These are phyloP conservation scores for Lasiosphaeris hirsuta DNA, from an alignment of 495 filamentous ascomycete genomes.

Conservation along the genomic window DNA sequence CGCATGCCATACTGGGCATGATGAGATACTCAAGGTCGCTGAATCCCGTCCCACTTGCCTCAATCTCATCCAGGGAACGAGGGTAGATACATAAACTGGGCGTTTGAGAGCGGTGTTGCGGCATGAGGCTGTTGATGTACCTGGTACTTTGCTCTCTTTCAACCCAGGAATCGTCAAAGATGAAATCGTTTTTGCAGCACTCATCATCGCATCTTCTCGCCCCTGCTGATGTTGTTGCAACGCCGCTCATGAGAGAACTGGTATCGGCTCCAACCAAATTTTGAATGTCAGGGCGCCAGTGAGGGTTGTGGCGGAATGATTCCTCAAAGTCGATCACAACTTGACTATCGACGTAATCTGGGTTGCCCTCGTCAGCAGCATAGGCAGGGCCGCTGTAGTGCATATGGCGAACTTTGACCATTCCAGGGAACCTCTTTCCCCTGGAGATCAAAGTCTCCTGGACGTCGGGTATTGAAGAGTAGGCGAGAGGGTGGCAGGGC, in stretches of 20 bases:
- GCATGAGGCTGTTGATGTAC: slow-evolving; percentile 26
- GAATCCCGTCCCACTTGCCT: slow-evolving; percentile 9
- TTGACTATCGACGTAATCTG: slow-evolving; percentile 45
- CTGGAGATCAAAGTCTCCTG: slow-evolving; percentile 27
- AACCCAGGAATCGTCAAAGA: slow-evolving; percentile 29
- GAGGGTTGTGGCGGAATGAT: slow-evolving; percentile 22
- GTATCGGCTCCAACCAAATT: slow-evolving; percentile 6
- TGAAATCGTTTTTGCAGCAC: too few species aligned
- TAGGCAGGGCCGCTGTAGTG: slow-evolving; percentile 35
- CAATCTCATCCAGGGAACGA: slow-evolving; percentile 11
- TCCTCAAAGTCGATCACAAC: slow-evolving; percentile 43
- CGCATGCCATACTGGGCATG: slow-evolving; percentile 41
- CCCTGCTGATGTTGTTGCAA: slow-evolving; percentile 22
- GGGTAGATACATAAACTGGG: slow-evolving; percentile 21
- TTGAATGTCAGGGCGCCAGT: slow-evolving; percentile 13
- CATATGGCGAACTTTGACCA: slow-evolving; percentile 29
- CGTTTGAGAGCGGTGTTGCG: background rate
- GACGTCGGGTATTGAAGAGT: slow-evolving; percentile 6
- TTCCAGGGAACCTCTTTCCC: slow-evolving; percentile 34
- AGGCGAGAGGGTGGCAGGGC: slow-evolving; percentile 34
- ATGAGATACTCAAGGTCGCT: slow-evolving; percentile 36
- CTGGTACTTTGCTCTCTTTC: slow-evolving; percentile 29
- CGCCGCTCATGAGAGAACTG: slow-evolving; percentile 1
- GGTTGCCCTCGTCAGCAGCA: slow-evolving; percentile 28
- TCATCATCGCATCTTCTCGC: too few species aligned